phyloP scores from a whole-genome alignment of 352 stramenopile species.

The Phytophthora europaea region DNA sequence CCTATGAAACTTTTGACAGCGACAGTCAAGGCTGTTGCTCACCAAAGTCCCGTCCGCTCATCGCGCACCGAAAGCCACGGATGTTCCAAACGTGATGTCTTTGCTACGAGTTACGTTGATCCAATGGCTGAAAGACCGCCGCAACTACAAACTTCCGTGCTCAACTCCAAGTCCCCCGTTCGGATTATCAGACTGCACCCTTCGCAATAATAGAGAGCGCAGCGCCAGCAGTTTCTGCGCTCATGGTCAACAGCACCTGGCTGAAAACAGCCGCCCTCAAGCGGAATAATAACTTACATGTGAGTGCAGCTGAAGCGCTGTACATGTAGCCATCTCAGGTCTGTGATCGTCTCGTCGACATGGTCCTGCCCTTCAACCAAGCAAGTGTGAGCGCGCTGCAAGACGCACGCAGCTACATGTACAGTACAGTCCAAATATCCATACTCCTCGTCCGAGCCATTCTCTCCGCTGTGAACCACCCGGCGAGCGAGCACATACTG shows the following conservation, averaged over 20 bases:
- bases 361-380: not conserved
- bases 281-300: not conserved
- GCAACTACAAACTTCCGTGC: no score
- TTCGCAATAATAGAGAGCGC: not conserved
- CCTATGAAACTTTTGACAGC: not conserved
- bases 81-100: not conserved
- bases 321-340: slow-evolving; percentile 12
- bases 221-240: not conserved
- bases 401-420: not conserved
- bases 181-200: no score
- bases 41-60: not conserved
- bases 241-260: not conserved
- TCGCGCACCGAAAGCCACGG: not conserved
- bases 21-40: not conserved
- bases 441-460: no score
- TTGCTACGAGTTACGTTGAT: not conserved
- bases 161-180: no score
- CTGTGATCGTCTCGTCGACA: slow-evolving; percentile 27
- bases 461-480: no score
- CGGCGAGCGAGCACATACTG: no score
- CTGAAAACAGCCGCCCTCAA: not conserved
- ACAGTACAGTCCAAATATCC: no score
- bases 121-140: not conserved
- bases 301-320: not conserved
- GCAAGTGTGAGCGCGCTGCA: no score